Evolutionary conservation across 2,329 filamentous ascomycete genomes (phyloP), one percentile per base, ranked within the genome.

Genomic region (Ophiosphaerella herpotricha): DNA sequence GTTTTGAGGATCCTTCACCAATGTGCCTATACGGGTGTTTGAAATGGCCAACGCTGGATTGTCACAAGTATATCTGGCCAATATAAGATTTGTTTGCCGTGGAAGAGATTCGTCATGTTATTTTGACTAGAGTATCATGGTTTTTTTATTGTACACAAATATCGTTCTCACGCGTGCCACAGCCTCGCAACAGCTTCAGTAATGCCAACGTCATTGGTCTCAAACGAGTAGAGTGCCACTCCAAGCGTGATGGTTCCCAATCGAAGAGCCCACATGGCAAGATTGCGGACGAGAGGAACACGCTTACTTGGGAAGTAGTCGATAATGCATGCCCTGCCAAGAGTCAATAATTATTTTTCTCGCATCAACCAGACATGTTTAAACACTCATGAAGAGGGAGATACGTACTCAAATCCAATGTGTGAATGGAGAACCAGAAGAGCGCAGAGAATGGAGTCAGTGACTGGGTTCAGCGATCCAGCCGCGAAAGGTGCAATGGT

Each of bases 201-300:
- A 52, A 99, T 75, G 60, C 94, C 94, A 44, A 99, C 91, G 64
- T 99, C 94, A 71, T 97, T 97, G 29, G 94, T 99, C 86, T 99
- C 94, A 68, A 97, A 97, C 77, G 97, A 93, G 78, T 99, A 99
- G 68, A 97, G 82, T 50, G 92, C 92, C 60, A 96, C 82, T 43
- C 89, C 91, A 56, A 92, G 90, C 44, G 90, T 79, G 50, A 93
- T 80, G 9, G 95, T 97, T 52, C 84, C 86, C 39, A 81, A 77
- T 68, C 92, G 91, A 57, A 97, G 84, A 33, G 81, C 79, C 91
- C 91, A 97, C 74, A 83, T 84, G 72, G 86, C 81, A n/a, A 79
- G 46, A 70, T 84, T 86, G 72, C 85, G 84, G 53, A 84, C 76
- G 60, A 82, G 84, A 43, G 91, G 90, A 61, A 89, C 82, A 65